Percentiles rank a stretch among this genome's conserved stretches.
Evolutionary conservation across 345 rosid species (phyloP).

Genomic region (Diplotaxis tenuifolia): DNA sequence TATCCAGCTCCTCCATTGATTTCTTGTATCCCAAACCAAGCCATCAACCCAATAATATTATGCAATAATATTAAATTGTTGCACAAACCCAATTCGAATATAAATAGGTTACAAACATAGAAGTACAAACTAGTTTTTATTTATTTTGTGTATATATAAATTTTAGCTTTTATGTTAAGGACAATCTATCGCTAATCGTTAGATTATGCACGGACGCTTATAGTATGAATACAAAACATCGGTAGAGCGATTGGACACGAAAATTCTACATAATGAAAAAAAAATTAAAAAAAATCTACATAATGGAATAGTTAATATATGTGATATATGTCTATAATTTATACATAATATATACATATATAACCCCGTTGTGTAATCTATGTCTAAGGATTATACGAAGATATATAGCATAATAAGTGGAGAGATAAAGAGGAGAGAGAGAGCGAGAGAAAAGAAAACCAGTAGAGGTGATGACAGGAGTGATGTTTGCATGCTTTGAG

Average conservation of each 20-base stretch:
- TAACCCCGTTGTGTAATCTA: not conserved
- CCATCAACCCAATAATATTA: too few relatives aligned
- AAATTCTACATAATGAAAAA: not conserved
- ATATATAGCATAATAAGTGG: not conserved
- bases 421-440: not conserved
- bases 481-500: constrained; percentile 81
- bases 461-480: constrained; percentile 91
- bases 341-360: not conserved
- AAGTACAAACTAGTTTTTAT: not conserved
- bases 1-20: too few relatives aligned
- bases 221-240: not conserved
- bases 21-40: too few relatives aligned
- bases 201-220: constrained; percentile 1
- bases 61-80: not conserved
- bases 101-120: not conserved
- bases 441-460: constrained; percentile 40
- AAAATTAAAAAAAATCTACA: too few relatives aligned
- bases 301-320: not conserved
- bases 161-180: not conserved
- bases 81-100: not conserved
- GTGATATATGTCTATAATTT: not conserved
- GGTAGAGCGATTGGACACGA: not conserved
- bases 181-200: not conserved
- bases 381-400: not conserved
- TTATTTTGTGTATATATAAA: not conserved